Evolutionary conservation across 2,329 filamentous ascomycete species (phyloP).

Genomic region (Zymoseptoria ardabiliae): DNA sequence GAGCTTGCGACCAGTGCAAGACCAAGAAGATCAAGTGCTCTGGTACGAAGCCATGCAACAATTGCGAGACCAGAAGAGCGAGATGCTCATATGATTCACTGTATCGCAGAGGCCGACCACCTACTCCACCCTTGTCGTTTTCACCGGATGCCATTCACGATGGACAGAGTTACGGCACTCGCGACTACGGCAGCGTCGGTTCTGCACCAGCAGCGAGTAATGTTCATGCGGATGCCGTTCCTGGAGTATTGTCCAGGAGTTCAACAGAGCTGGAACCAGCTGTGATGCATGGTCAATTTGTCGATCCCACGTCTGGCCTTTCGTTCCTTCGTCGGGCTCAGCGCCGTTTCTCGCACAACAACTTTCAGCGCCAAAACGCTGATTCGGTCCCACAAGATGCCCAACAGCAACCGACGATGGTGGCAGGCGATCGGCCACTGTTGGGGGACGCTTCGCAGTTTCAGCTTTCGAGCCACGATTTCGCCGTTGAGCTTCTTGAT

Average conservation of each 20-base stretch:
- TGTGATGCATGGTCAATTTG: slow-evolving; percentile 49
- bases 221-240: slow-evolving; percentile 10
- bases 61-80: slow-evolving; percentile 17
- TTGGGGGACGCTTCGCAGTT: slow-evolving; percentile 26
- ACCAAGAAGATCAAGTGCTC: slow-evolving; percentile 32
- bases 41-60: slow-evolving; percentile 31
- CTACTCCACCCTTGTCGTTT: neutral
- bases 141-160: neutral
- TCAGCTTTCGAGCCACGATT: slow-evolving; percentile 33
- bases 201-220: neutral
- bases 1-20: slow-evolving; percentile 2
- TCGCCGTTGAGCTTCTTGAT: slow-evolving; percentile 40
- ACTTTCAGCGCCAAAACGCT: slow-evolving; percentile 32
- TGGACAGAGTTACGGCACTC: neutral
- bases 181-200: neutral
- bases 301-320: slow-evolving; percentile 47
- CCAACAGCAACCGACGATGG: slow-evolving; percentile 38
- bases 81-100: neutral
- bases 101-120: neutral
- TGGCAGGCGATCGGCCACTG: slow-evolving; percentile 47
- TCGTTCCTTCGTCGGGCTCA: slow-evolving; percentile 59
- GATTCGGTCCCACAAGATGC: slow-evolving; percentile 22
- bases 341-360: slow-evolving; percentile 52
- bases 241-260: neutral
- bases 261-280: slow-evolving; percentile 43